Evolutionary conservation across 768 basidiomycete species (phyloP).

Genomic region (Russula brevipes): DNA sequence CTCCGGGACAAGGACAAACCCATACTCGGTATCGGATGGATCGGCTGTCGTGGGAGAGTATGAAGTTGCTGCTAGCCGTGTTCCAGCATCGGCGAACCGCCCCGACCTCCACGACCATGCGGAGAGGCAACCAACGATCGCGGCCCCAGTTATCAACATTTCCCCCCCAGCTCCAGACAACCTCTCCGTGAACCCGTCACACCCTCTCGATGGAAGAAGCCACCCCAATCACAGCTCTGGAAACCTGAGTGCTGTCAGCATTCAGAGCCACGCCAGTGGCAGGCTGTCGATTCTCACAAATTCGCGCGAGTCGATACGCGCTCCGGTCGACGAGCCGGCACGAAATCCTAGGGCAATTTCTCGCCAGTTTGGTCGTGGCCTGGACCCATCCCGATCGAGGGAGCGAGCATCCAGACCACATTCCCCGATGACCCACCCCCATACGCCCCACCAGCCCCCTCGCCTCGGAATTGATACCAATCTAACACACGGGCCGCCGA

Average conservation of each 20-base stretch:
- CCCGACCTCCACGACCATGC: neutral
- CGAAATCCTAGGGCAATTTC: neutral
- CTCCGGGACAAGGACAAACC: neutral
- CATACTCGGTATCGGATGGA: neutral
- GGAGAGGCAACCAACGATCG: neutral
- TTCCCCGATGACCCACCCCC: neutral
- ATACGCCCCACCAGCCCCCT: neutral
- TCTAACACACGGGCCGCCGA: neutral
- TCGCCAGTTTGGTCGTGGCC: conserved; percentile 15
- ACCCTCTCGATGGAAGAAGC: neutral
- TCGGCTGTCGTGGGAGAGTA: neutral
- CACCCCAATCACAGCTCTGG: neutral
- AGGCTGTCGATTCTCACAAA: conserved; percentile 6
- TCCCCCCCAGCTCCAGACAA: neutral
- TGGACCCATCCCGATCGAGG: neutral
- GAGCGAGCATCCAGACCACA: neutral
- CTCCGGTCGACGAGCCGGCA: neutral
- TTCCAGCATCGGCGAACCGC: conserved; percentile 10
- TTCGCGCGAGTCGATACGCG: neutral
- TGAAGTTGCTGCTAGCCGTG: neutral
- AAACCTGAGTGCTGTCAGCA: conserved; percentile 1
- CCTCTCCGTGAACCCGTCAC: neutral
- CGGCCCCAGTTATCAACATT: neutral
- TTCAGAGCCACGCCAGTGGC: conserved; percentile 13
- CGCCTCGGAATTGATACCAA: neutral